phyloP scores from a whole-genome alignment of 176 grass and related monocot genomes.

The Panicum miliaceum region DNA sequence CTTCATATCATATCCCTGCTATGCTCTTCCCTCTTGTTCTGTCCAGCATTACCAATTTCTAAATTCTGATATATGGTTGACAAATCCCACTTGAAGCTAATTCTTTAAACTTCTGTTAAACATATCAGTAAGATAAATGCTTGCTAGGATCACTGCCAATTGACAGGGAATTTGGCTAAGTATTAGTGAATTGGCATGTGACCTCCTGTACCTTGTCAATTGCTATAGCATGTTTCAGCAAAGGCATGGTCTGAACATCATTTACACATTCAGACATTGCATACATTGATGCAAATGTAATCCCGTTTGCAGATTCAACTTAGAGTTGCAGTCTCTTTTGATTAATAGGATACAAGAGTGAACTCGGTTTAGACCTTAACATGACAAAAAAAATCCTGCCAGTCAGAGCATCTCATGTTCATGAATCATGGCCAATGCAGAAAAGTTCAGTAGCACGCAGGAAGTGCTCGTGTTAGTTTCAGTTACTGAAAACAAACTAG shows the following conservation, averaged over 20 bases:
- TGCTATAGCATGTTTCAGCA: neutral
- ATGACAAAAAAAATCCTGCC: neutral
- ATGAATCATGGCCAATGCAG: neutral
- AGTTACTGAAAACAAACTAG: neutral
- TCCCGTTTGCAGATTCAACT: neutral
- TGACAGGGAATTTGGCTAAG: neutral
- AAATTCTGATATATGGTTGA: neutral
- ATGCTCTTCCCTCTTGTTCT: neutral
- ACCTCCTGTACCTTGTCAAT: neutral
- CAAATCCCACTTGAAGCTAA: neutral
- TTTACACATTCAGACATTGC: constrained; percentile 6
- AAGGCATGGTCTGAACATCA: neutral
- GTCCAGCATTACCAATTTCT: neutral
- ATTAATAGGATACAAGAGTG: neutral
- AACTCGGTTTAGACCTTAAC: neutral
- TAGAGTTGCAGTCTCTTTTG: neutral
- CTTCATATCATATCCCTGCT: neutral
- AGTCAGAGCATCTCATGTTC: neutral
- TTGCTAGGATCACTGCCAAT: neutral
- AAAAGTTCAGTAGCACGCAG: neutral
- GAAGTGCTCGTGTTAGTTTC: neutral
- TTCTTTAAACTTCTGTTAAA: neutral
- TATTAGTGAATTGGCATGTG: neutral
- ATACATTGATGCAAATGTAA: neutral
- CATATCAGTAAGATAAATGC: neutral